Percentiles rank a stretch among this genome's conserved stretches.
Conservation (phyloP, 2,329 filamentous ascomycete species). For the Gaeumannomyces tritici region DNA sequence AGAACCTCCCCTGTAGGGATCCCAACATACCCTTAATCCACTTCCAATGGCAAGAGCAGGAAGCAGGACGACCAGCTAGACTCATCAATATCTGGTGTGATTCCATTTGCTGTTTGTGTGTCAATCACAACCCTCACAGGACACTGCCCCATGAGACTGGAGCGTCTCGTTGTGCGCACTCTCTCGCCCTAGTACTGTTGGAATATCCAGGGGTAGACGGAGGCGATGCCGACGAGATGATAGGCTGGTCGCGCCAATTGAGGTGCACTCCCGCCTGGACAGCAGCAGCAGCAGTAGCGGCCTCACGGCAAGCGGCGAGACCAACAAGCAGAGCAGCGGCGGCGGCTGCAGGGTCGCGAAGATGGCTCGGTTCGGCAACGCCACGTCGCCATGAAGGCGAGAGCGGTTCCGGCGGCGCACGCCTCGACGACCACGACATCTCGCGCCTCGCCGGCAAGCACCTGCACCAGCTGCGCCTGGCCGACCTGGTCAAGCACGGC, state of each 20-base stretch:
- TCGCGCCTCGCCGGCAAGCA: conserved; percentile 66
- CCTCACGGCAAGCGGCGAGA: not conserved
- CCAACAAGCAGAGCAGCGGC: not conserved
- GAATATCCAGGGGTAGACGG: not conserved
- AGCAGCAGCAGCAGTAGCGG: not conserved
- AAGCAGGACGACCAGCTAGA: not conserved
- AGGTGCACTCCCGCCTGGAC: not conserved
- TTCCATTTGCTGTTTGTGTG: not conserved
- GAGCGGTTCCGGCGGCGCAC: conserved; percentile 19
- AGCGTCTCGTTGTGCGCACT: not conserved
- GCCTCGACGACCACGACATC: conserved; percentile 65
- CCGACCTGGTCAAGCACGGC: conserved; percentile 79
- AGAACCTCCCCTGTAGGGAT: not conserved
- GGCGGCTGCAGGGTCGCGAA: not conserved
- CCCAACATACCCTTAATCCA: too few relatives aligned
- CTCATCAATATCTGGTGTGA: too few relatives aligned
- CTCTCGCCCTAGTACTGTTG: not conserved
- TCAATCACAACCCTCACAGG: not conserved
- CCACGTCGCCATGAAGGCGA: not conserved
- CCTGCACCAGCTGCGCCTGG: conserved; percentile 73
- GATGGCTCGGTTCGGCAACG: not conserved
- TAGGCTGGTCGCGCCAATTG: not conserved
- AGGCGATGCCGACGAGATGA: conserved; percentile 3
- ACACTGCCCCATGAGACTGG: not conserved
- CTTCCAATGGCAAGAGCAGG: not conserved